phyloP scores from a whole-genome alignment of 2,329 filamentous ascomycete species.

The Emericellopsis atlantica region DNA sequence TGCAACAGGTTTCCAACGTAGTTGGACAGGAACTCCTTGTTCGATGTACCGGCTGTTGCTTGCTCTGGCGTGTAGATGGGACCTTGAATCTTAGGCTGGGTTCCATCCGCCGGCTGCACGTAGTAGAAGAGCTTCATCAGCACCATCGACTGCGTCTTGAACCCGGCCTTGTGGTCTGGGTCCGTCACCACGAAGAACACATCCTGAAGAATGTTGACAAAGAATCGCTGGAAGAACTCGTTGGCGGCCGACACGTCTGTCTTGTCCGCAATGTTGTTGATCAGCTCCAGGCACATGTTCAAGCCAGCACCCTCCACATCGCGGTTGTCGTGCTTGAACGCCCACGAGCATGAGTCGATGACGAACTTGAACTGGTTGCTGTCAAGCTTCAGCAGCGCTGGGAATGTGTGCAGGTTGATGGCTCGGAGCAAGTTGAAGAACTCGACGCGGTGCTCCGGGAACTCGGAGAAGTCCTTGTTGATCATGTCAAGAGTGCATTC shows the following conservation, averaged over 20 bases:
- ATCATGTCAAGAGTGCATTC: constrained; percentile 99
- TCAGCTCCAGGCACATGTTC: constrained; percentile 95
- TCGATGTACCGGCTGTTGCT: constrained; percentile 69
- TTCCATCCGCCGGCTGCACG: constrained; percentile 58
- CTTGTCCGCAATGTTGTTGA: constrained; percentile 94
- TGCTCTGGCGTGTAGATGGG: constrained; percentile 82
- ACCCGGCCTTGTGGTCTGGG: constrained; percentile 95
- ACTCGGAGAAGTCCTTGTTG: constrained; percentile 99
- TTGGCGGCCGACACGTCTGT: constrained; percentile 77
- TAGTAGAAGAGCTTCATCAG: constrained; percentile 95
- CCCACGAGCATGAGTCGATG: constrained; percentile 99
- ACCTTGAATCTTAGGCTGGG: constrained; percentile 74
- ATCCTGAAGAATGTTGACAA: constrained; percentile 87
- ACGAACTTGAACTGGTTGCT: constrained; percentile 98
- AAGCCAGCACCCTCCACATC: constrained; percentile 93
- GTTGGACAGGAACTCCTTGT: constrained; percentile 80
- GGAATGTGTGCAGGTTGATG: constrained; percentile 97
- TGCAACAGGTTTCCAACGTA: constrained; percentile 78
- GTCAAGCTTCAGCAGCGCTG: constrained; percentile 82
- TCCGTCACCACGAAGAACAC: constrained; percentile 98
- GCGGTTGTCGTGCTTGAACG: constrained; percentile 99
- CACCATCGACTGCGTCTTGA: constrained; percentile 94
- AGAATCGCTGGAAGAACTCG: constrained; percentile 97
- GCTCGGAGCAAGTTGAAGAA: constrained; percentile 96
- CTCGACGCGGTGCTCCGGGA: constrained; percentile 96